Base-by-base conservation (phyloP, 2,329 filamentous ascomycete species). In the Diaporthe caulivora region DNA sequence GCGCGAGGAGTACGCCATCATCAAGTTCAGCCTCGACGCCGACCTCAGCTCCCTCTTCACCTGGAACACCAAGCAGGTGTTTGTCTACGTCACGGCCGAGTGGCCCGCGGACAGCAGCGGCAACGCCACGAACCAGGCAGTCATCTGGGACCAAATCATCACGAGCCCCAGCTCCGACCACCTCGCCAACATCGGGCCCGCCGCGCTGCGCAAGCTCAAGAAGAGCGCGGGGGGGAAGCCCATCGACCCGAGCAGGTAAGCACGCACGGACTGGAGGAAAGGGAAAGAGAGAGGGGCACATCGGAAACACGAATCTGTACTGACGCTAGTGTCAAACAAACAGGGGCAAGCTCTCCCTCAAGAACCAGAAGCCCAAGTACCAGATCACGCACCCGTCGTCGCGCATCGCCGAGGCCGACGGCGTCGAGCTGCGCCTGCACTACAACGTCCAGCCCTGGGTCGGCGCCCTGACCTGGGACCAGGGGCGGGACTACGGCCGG, bases 371-470 rank as follows among this genome's bases (percentile, higher is more conserved):
- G 80, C 94, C 95, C 3, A 99, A 99, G 84, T 99, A 99, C 87
- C 95, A 98, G 81, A 97, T 99, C 84, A 97, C 95, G 6, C 95
- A 98, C 82, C 94, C 96, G 15, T 90, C 89, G 15, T 94, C 95
- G 75, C 92, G 92, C 82, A 88, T 98, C 77, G 93, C 94, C 58
- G 89, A 93, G 79, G 87, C 91, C 64, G 86, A 89, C 67, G 92
- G 97, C 81, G 94, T 96, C 72, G 92, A 90, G 40, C 86, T 99
- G 76, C 91, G 92, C 79, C 86, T 98, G 70, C 93, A 97, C 80
- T 99, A 97, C 91, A 98, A 98, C 84, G 93, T 98, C 74, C 97
- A 99, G 87, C 97, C 97, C 42, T 98, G 96, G 94, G 95, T 99
- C 15, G 97, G 97, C 18, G 84, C 93, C 69, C 84, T 98, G 82